Evolutionary conservation across 2,329 filamentous ascomycete genomes (phyloP).

Genomic region (Fusarium hostae): DNA sequence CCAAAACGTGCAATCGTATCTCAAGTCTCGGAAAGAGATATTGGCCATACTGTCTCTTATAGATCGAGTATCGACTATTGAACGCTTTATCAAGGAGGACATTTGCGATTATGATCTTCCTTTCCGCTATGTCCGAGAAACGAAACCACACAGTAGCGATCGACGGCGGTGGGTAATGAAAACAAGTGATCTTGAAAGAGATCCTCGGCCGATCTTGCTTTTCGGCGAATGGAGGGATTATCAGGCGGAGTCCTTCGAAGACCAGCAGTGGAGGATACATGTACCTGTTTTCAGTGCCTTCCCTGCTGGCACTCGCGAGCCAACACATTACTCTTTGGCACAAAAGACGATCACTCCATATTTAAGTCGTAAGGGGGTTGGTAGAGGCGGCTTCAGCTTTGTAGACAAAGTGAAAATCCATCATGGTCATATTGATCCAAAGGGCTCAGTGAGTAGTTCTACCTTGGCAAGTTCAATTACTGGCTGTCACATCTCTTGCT

Average conservation of each 20-base stretch:
- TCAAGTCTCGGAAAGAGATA: background rate
- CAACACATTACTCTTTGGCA: background rate
- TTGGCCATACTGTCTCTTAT: constrained; percentile 5
- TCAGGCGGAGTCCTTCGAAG: background rate
- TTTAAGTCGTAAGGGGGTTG: background rate
- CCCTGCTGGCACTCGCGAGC: background rate
- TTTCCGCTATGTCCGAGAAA: background rate
- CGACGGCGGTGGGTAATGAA: background rate
- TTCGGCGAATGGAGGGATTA: background rate
- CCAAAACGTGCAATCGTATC: background rate
- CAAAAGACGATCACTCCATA: background rate
- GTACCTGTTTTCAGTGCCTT: background rate
- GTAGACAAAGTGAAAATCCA: constrained; percentile 7
- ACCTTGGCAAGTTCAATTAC: too few species aligned
- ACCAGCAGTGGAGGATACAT: background rate
- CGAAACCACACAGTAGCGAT: too few species aligned
- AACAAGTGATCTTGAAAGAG: background rate
- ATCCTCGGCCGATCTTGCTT: background rate
- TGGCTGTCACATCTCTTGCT: background rate
- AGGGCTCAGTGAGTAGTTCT: background rate
- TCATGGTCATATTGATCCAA: background rate
- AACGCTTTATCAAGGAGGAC: background rate
- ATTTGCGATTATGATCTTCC: constrained; percentile 10
- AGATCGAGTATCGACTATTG: background rate
- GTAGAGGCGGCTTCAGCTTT: constrained; percentile 1